Percentiles rank a stretch among this genome's conserved stretches.
These are phyloP conservation scores for Cajanus cajan DNA, from an alignment of 306 rosid species.

Conservation along the genomic window DNA sequence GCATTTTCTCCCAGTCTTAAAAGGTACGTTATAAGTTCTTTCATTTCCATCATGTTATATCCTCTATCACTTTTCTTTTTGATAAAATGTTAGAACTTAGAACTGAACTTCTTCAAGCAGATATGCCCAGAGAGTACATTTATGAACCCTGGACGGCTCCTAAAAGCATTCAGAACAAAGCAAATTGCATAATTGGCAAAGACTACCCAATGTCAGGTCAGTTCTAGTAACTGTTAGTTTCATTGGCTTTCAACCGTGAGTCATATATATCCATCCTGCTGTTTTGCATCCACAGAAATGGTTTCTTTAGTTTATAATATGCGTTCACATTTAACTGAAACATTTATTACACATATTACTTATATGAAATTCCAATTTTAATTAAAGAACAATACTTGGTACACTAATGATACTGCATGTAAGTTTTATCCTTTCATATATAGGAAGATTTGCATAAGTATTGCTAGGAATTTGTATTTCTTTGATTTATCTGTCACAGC, in stretches of 20 bases:
- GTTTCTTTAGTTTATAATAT: neutral
- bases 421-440: neutral
- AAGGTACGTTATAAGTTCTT: constrained; percentile 44
- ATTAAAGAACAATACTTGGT: too few relatives aligned
- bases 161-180: constrained; percentile 74
- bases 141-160: constrained; percentile 99
- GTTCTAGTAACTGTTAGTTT: constrained; percentile 30
- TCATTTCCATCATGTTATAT: constrained; percentile 24
- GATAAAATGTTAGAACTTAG: constrained; percentile 2
- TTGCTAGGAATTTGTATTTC: neutral
- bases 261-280: neutral
- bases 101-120: constrained; percentile 41
- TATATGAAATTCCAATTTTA: too few relatives aligned
- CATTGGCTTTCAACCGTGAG: neutral
- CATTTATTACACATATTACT: too few relatives aligned
- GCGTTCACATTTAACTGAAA: too few relatives aligned
- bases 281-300: neutral
- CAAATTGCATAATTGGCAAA: constrained; percentile 85
- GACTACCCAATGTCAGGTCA: constrained; percentile 91
- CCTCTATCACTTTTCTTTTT: neutral
- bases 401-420: too few relatives aligned
- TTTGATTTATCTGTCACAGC: neutral
- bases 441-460: neutral
- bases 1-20: constrained; percentile 81
- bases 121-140: constrained; percentile 87